phyloP scores from a whole-genome alignment of 306 rosid genomes.

The Fagus sylvatica region DNA sequence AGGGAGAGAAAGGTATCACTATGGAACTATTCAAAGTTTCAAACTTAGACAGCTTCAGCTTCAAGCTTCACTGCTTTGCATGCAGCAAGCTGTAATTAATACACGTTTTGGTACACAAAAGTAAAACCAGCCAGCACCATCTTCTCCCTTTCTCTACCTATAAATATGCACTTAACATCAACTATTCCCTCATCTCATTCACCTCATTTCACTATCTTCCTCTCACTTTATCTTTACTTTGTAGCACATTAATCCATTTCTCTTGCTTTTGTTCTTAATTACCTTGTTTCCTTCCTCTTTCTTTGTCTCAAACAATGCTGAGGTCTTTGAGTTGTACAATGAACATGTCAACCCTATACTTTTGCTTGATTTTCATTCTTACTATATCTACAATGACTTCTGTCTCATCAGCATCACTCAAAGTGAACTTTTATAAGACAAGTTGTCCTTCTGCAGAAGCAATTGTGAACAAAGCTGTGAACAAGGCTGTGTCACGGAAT shows the following conservation, averaged over 20 bases:
- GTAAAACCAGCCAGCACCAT: not conserved
- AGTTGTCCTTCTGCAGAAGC: constrained; percentile 35
- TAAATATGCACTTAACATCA: not conserved
- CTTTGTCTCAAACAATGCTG: not conserved
- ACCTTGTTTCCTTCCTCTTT: not conserved
- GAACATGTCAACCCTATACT: not conserved
- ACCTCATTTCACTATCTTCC: not conserved
- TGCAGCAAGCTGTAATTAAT: not conserved
- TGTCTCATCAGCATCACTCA: constrained; percentile 20
- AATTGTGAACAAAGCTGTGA: constrained; percentile 29
- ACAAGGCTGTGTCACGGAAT: constrained; percentile 31
- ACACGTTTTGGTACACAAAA: not conserved
- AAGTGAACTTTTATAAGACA: constrained; percentile 26
- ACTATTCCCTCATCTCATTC: not conserved
- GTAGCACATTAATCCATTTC: not conserved
- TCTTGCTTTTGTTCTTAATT: not conserved
- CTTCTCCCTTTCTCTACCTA: constrained; percentile 2
- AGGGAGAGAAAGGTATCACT: not conserved
- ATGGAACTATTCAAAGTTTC: constrained; percentile 20
- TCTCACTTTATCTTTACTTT: not conserved
- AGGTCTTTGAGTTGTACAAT: not conserved
- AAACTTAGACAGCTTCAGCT: constrained; percentile 12
- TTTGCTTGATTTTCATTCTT: not conserved
- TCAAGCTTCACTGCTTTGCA: not conserved
- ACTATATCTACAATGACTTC: not conserved